Evolutionary conservation across 805 yeast genomes (phyloP).

Genomic region (Phaffomyces antillensis): DNA sequence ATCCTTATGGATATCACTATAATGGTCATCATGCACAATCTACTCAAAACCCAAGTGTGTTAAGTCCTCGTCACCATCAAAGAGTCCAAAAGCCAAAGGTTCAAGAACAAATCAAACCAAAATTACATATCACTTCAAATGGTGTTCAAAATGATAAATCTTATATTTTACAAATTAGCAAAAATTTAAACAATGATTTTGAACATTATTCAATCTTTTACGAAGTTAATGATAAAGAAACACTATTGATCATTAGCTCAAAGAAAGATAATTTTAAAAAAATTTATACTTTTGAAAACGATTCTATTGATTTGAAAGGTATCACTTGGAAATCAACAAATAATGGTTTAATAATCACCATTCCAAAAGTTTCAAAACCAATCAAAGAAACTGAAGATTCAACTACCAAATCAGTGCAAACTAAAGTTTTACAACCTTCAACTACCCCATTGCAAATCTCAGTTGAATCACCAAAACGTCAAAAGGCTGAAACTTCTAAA

Average conservation of each 20-base stretch:
- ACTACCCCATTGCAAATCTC: background rate
- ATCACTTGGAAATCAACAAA: conserved; percentile 13
- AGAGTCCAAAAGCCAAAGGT: background rate
- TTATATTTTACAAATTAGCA: conserved; percentile 13
- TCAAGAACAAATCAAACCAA: background rate
- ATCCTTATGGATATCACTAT: background rate
- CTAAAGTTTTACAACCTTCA: background rate
- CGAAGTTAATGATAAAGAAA: conserved; percentile 3
- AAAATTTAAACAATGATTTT: conserved; percentile 11
- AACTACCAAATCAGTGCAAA: background rate
- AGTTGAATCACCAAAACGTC: background rate
- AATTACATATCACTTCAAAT: conserved; percentile 4
- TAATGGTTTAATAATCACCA: conserved; percentile 8
- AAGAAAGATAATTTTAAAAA: conserved; percentile 13
- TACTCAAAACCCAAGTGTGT: background rate
- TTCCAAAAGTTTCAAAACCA: conserved; percentile 12
- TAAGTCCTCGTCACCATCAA: background rate
- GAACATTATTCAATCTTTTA: conserved; percentile 13
- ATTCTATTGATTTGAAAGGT: conserved; percentile 8
- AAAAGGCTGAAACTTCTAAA: background rate
- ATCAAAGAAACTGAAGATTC: background rate
- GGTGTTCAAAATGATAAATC: conserved; percentile 4
- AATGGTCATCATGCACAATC: background rate
- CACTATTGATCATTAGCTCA: conserved; percentile 10
- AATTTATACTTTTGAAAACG: conserved; percentile 10